Evolutionary conservation across 768 basidiomycete genomes (phyloP).

Genomic region (Trichaptum fuscoviolaceum): DNA sequence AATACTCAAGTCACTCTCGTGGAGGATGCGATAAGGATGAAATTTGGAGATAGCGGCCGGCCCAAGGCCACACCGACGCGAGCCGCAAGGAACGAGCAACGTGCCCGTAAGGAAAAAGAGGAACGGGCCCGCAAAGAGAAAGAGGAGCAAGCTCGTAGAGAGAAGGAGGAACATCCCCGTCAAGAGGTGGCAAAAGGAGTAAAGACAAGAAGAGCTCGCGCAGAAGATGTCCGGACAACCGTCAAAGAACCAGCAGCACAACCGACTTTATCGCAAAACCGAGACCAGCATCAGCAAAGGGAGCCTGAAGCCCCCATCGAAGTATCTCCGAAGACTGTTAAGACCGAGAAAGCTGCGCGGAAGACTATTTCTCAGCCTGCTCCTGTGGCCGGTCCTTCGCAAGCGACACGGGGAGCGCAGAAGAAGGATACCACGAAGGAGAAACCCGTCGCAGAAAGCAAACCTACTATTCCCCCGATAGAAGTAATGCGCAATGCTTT

Average conservation of each 20-base stretch:
- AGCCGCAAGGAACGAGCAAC: neutral
- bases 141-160: neutral
- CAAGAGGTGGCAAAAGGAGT: too few relatives aligned
- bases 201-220: neutral
- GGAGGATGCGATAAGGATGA: neutral
- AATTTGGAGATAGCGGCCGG: neutral
- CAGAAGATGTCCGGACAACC: neutral
- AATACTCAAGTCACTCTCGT: conserved; percentile 4
- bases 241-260: neutral
- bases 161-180: neutral
- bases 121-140: neutral
- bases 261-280: neutral
- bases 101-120: too few relatives aligned
- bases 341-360: neutral
- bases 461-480: neutral
- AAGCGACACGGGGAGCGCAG: neutral
- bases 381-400: neutral
- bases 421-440: neutral
- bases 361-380: neutral
- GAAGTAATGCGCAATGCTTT: neutral
- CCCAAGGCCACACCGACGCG: neutral
- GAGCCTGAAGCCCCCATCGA: neutral
- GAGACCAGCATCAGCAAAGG: neutral
- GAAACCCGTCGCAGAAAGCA: neutral
- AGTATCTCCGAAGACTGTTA: neutral